These are phyloP conservation scores for Dictyostelium firmibasis DNA, from an alignment of 78 protist species.

Conservation along the genomic window DNA sequence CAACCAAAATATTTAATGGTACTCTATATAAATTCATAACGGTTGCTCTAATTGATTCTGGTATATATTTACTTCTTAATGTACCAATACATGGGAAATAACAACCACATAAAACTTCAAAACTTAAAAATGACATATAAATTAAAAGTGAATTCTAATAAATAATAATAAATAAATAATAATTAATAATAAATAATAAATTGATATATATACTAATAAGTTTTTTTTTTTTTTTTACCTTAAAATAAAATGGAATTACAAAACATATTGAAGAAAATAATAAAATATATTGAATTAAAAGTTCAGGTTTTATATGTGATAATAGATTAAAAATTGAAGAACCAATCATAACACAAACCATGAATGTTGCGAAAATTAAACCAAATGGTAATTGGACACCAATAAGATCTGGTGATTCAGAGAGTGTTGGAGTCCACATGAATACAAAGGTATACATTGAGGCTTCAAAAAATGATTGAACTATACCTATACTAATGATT, in stretches of 20 bases:
- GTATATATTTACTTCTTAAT: slow-evolving; percentile 69
- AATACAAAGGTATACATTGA: slow-evolving; percentile 97
- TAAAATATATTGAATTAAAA: not conserved
- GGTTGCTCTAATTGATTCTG: slow-evolving; percentile 90
- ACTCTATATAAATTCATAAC: slow-evolving; percentile 93
- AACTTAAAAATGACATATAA: slow-evolving; percentile 75
- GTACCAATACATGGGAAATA: slow-evolving; percentile 92
- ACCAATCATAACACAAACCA: slow-evolving; percentile 95
- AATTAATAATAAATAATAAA: too few relatives aligned
- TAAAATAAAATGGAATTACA: not conserved
- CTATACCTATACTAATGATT: slow-evolving; percentile 74
- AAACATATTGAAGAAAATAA: slow-evolving; percentile 23
- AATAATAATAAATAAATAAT: not conserved
- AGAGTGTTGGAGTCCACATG: slow-evolving; percentile 95
- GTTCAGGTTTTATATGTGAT: not conserved
- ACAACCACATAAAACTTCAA: slow-evolving; percentile 92
- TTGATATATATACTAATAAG: too few relatives aligned
- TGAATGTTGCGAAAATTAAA: slow-evolving; percentile 89
- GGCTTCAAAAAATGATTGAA: slow-evolving; percentile 93
- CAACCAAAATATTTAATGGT: slow-evolving; percentile 94
- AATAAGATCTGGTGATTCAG: not conserved
- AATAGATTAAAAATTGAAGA: slow-evolving; percentile 24
- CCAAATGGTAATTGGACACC: slow-evolving; percentile 82
- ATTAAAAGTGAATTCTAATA: slow-evolving; percentile 32
- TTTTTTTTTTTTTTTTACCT: too few relatives aligned